Evolutionary conservation across 2,329 filamentous ascomycete species (phyloP), one percentile per base, ranked within the genome.

Genomic region (Monosporascus cannonballus): DNA sequence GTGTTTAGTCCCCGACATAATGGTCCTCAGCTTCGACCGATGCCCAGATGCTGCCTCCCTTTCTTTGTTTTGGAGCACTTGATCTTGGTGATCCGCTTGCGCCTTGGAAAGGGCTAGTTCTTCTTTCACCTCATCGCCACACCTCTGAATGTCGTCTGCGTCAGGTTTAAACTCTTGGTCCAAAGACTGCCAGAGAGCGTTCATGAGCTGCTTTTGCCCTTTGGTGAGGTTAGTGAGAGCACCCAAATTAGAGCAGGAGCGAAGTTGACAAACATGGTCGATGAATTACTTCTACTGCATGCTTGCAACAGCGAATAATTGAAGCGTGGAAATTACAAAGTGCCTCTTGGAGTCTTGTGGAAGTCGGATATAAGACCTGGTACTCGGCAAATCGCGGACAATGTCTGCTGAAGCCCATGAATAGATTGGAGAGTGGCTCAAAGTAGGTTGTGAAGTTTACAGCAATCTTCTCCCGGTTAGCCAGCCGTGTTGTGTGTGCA

Each of bases 371-470:
- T 1, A 74, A 56, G 3, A 61, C 60, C 51, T 65, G 63, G 48
- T 73, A 73, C 52, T 73, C 64, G 30, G 58, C 56, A n/a, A 71
- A 70, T 17, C 62, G 56, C 1, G 73, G 73, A 50, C 61, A 71
- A n/a, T 63, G 46, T 1, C 54, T 56, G 6, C 63, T 64, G 25
- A 76, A 59, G 1, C 60, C 59, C 57, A 69, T 60, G 37, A 74
- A 69, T 5, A 67, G 58, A n/a, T 69, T 60, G 1, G 71, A 68
- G 11, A 74, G 59, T 8, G 62, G 68, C 36, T 73, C 71, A 41
- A 71, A 75, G 48, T 73, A 75, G 1, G 69, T 66, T 0, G 61
- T 61, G 38, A 67, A 68, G 18, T 71, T 73, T 2, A 64, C 57
- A 0, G 64, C 56, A 18, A 64, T 48, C 71, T 72, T 24, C 30